Base-by-base conservation (phyloP, 805 yeast genomes). In the Cyberlindnera lachancei region DNA sequence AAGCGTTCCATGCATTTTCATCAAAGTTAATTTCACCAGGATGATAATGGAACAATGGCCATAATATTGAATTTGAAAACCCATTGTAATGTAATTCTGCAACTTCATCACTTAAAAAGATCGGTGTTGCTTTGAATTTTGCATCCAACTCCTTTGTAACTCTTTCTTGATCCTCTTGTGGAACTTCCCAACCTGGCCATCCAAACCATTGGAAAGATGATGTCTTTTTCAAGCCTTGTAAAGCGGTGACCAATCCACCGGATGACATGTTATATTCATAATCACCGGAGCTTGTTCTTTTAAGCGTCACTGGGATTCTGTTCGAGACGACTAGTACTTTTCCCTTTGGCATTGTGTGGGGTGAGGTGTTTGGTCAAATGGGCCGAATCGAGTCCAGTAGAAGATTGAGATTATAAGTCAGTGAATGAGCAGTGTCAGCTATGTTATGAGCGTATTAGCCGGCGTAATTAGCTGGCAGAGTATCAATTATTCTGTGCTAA, bases 1-100 rank as follows among this genome's bases (percentile, higher is more conserved):
- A 92, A 1, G 97, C 97, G 33, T 88, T 88, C 98, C 98, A 92
- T 2, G 96, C 95, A 40, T 75, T 76, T 55, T 92, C 98, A 58
- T 92, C 98, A 52, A 92, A 92, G 55, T 85, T 88, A 82, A 94
- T 92, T 58, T 94, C 98, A 40, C 97, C 98, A 1, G 99, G 98
- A 54, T 92, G 98, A 59, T 92, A 92, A 57, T 92, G 99, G 65
- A 92, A 92, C 40, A 94, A 61, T 1, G 99, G 99, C 99, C 99
- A 92, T 42, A 92, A 63, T 42, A 92, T 92, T 12, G 94, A 82
- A 59, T 92, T 92, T 41, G 86, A 74, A 59, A 94, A 92, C 19
- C 97, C 98, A 55, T 94, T 92, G 61, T 92, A 92, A 61, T 92
- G 97, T 44, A 92, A 67, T 51, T 92, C 97, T 1, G 97, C 96